Base-by-base conservation (phyloP, 495 filamentous ascomycete genomes). In the Staphylotrichum longicolle region DNA sequence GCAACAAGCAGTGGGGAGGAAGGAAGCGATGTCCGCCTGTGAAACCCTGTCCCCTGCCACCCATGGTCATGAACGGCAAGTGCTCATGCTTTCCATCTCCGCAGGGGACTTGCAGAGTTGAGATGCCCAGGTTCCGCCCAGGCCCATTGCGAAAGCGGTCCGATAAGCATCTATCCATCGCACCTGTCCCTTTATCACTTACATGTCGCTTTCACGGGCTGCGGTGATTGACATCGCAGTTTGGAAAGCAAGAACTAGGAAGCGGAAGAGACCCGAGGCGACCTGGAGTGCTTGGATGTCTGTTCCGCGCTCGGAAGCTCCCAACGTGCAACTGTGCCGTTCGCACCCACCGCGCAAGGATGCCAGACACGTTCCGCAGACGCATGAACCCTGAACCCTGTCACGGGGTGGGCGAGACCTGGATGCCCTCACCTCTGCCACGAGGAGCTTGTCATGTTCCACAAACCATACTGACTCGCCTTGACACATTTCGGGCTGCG, bases 21-120 rank as follows among this genome's bases (percentile, higher is more conserved):
- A 60, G 58, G 45, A 10, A 35, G 48, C 32, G 46, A 61, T 57
- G 51, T 66, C 58, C 62, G 55, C 27, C 12, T 60, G 59, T 48
- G 57, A 58, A 58, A 63, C 63, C 54, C 60, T 55, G 33, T 51
- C 51, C 60, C 58, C 40, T 46, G 62, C 60, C 60, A 39, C 5
- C 37, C 62, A n/a, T 50, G 20, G 35, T 39, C 64, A 35, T 48
- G 59, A 62, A 62, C 64, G 64, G 64, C 64, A 66, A 63, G 40
- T 66, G 64, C 60, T 66, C 57, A 61, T 66, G 64, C 60, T 58
- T 52, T 6, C 30, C 32, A 8, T 40, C 50, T 53, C 35, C 34
- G 33, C 49, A 8, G 30, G 20, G 47, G 11, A 37, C 30, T 49
- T 40, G 47, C 40, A 11, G 41, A 27, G n/a, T 11, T 30, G 44